A percentile compares a stretch with the other conserved stretches of the same genome.
phyloP scores from a whole-genome alignment of 75 land plant species.

The Gnetum montanum region DNA sequence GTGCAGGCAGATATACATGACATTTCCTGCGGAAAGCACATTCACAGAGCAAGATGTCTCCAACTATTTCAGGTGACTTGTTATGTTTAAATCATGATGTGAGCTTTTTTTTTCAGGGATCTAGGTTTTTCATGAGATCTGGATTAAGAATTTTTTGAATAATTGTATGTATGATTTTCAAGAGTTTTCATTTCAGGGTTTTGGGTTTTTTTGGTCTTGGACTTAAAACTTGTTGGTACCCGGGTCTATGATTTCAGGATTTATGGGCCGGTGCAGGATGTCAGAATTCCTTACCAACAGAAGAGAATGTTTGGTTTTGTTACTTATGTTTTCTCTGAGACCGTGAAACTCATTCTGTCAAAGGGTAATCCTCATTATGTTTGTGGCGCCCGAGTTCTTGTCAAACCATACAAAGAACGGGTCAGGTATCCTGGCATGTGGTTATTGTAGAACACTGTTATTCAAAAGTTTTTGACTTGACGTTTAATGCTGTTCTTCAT shows the following conservation, averaged over 20 bases:
- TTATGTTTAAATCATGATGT: not conserved
- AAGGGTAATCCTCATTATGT: slow-evolving; percentile 85
- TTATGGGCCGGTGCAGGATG: slow-evolving; percentile 90
- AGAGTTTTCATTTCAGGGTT: too few relatives aligned
- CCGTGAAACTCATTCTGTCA: slow-evolving; percentile 64
- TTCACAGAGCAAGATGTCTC: slow-evolving; percentile 93
- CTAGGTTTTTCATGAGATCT: too few relatives aligned
- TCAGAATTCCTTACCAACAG: slow-evolving; percentile 92
- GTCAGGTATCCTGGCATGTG: too few relatives aligned
- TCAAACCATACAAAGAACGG: slow-evolving; percentile 91
- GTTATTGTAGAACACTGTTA: too few relatives aligned
- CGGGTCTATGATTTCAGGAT: slow-evolving; percentile 24
- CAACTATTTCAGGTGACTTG: slow-evolving; percentile 70
- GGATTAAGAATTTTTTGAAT: too few relatives aligned
- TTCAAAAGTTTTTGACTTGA: too few relatives aligned
- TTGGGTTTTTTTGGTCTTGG: too few relatives aligned
- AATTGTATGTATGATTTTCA: too few relatives aligned
- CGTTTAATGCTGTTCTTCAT: too few relatives aligned
- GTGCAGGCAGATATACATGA: slow-evolving; percentile 87
- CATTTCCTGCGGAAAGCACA: slow-evolving; percentile 96
- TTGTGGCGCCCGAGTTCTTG: slow-evolving; percentile 92
- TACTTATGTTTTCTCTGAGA: slow-evolving; percentile 73
- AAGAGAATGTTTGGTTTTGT: slow-evolving; percentile 99
- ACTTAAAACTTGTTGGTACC: too few relatives aligned
- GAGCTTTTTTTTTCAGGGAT: not conserved